A percentile compares a stretch with the other conserved stretches of the same genome.
Evolutionary conservation across 768 basidiomycete genomes (phyloP).

Genomic region (Pisolithus microcarpus): DNA sequence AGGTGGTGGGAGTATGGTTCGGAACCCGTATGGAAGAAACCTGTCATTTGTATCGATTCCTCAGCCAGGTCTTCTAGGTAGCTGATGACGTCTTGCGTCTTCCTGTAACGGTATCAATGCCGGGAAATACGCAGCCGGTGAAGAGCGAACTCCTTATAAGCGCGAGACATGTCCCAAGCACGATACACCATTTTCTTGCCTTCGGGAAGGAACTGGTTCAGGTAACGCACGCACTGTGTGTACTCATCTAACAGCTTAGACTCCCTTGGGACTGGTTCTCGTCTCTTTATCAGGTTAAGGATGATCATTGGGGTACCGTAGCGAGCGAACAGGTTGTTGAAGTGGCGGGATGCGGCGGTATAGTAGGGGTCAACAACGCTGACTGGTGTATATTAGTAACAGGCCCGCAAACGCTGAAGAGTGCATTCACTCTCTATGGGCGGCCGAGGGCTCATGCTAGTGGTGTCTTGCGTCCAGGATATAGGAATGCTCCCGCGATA

Average conservation of each 20-base stretch:
- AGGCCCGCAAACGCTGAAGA: neutral
- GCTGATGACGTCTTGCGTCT: conserved; percentile 92
- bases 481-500: conserved; percentile 94
- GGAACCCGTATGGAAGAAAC: conserved; percentile 92
- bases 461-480: conserved; percentile 94
- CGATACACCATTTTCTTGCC: conserved; percentile 85
- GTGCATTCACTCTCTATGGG: conserved; percentile 82
- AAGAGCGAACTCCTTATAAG: conserved; percentile 79
- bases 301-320: conserved; percentile 89
- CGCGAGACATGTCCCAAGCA: conserved; percentile 94
- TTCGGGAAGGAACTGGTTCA: conserved; percentile 90
- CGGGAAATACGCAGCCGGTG: neutral
- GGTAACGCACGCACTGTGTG: conserved; percentile 82
- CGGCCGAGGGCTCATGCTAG: conserved; percentile 83
- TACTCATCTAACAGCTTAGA: conserved; percentile 88
- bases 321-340: conserved; percentile 80
- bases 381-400: conserved; percentile 41
- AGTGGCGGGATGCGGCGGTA: conserved; percentile 86
- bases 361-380: conserved; percentile 94
- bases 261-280: conserved; percentile 75
- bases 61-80: conserved; percentile 93
- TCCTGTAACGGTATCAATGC: conserved; percentile 39
- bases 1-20: conserved; percentile 74
- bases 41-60: conserved; percentile 83
- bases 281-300: conserved; percentile 88